Conservation (phyloP, 495 filamentous ascomycete genomes). For the Aspergillus olivimuriae region DNA sequence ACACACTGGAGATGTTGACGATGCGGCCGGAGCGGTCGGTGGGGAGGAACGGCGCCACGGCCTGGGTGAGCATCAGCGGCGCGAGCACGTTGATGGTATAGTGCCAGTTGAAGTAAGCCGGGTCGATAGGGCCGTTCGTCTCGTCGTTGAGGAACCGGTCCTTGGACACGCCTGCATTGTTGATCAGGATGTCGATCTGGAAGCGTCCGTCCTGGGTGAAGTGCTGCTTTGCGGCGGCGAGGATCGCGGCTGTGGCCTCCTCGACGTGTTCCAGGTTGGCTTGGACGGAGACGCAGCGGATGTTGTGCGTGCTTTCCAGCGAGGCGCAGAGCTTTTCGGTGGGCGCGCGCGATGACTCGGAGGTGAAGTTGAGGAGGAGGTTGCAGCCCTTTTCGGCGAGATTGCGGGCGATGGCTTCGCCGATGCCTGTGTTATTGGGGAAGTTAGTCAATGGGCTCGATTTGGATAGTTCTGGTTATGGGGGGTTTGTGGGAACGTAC, state of each 20-base stretch:
- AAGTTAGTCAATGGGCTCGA: no score
- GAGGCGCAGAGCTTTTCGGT: slow-evolving; percentile 39
- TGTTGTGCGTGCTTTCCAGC: slow-evolving; percentile 32
- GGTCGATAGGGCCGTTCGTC: slow-evolving; percentile 34
- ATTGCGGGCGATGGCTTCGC: slow-evolving; percentile 74
- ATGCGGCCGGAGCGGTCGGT: slow-evolving; percentile 69
- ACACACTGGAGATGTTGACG: slow-evolving; percentile 70
- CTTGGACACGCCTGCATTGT: slow-evolving; percentile 71
- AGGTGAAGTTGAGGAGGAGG: slow-evolving; percentile 67
- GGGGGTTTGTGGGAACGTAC: no score
- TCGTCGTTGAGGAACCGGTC: slow-evolving; percentile 56
- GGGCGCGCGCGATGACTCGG: slow-evolving; percentile 41
- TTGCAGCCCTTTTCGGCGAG: slow-evolving; percentile 67
- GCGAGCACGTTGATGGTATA: slow-evolving; percentile 84
- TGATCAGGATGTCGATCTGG: slow-evolving; percentile 80
- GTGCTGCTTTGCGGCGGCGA: slow-evolving; percentile 39
- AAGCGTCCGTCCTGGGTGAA: slow-evolving; percentile 47
- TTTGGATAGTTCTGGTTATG: slow-evolving; percentile 7
- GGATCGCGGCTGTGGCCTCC: slow-evolving; percentile 23
- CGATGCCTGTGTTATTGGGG: slow-evolving; percentile 85
- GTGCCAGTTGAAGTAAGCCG: slow-evolving; percentile 59
- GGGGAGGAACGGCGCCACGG: slow-evolving; percentile 63
- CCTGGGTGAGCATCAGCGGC: slow-evolving; percentile 73
- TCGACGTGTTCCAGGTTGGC: slow-evolving; percentile 49
- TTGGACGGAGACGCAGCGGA: slow-evolving; percentile 46